A percentile compares a stretch with the other conserved stretches of the same genome.
phyloP scores from a whole-genome alignment of 2,329 filamentous ascomycete genomes.

The Paraconiothyrium sp. region DNA sequence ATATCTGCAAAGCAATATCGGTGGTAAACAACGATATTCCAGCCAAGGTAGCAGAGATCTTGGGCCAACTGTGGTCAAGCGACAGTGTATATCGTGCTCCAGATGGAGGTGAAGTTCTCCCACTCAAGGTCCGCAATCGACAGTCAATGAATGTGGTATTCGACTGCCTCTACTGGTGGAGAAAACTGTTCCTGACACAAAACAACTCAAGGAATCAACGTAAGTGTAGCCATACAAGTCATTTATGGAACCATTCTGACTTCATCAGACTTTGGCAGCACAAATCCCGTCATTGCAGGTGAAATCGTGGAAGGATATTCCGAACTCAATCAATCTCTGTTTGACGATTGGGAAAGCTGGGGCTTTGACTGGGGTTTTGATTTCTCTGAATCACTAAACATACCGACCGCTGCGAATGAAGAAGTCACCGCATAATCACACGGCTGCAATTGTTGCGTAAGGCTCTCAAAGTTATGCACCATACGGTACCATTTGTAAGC shows the following conservation, averaged over 20 bases:
- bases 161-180: constrained; percentile 6
- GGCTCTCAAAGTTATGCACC: no score
- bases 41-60: constrained; percentile 3
- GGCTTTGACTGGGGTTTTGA: neutral
- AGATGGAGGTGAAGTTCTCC: neutral
- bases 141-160: constrained; percentile 1
- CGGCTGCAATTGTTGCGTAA: no score
- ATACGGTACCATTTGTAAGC: no score
- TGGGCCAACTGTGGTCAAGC: neutral
- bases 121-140: neutral
- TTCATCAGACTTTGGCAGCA: neutral
- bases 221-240: neutral
- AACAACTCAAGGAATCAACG: neutral
- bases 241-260: neutral
- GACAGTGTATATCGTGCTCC: neutral
- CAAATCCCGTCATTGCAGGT: neutral
- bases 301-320: neutral
- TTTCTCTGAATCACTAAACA: neutral
- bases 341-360: constrained; percentile 2
- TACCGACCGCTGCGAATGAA: neutral
- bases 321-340: neutral
- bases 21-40: constrained; percentile 5
- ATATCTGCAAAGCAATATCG: neutral
- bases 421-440: neutral
- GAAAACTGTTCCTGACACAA: neutral